phyloP scores from a whole-genome alignment of 1,284 basidiomycete species.

The Pseudozyma tsukubaensis region DNA sequence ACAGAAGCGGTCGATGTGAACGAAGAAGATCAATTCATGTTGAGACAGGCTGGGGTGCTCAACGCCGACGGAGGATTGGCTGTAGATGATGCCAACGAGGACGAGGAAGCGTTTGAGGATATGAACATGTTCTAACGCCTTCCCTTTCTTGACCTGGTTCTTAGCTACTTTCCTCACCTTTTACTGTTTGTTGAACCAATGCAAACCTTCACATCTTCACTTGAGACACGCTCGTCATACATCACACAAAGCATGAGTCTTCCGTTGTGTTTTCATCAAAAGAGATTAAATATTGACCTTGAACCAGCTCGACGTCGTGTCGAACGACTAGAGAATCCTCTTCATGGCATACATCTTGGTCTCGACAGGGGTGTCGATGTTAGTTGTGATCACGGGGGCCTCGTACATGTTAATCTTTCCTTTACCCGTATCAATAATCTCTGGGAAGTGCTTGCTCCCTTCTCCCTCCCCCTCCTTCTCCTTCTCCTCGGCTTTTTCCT shows the following conservation, averaged over 20 bases:
- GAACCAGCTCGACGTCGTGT: no score
- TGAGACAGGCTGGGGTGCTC: not conserved
- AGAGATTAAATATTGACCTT: no score
- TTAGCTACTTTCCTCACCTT: not conserved
- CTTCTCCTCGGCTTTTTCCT: not conserved
- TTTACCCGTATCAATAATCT: conserved; percentile 53
- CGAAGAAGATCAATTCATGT: conserved; percentile 14
- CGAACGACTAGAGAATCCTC: conserved; percentile 32
- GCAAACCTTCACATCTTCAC: not conserved
- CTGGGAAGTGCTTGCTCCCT: conserved; percentile 34
- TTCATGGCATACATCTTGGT: conserved; percentile 58
- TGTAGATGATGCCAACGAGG: conserved; percentile 3
- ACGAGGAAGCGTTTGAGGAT: conserved; percentile 18
- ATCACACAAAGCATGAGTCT: no score
- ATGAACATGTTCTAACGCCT: conserved; percentile 28
- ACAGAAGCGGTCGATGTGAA: conserved; percentile 26
- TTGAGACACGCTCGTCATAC: no score
- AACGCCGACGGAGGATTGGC: not conserved
- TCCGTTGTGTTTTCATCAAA: no score
- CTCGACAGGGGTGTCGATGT: conserved; percentile 50
- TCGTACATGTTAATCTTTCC: conserved; percentile 64
- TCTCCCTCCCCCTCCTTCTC: not conserved
- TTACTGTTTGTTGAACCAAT: not conserved
- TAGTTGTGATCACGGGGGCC: conserved; percentile 55
- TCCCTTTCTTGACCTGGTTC: not conserved